A percentile compares a stretch with the other conserved stretches of the same genome.
These are phyloP conservation scores for Cercospora sp. DNA, from an alignment of 2,329 filamentous ascomycete genomes.

Conservation along the genomic window DNA sequence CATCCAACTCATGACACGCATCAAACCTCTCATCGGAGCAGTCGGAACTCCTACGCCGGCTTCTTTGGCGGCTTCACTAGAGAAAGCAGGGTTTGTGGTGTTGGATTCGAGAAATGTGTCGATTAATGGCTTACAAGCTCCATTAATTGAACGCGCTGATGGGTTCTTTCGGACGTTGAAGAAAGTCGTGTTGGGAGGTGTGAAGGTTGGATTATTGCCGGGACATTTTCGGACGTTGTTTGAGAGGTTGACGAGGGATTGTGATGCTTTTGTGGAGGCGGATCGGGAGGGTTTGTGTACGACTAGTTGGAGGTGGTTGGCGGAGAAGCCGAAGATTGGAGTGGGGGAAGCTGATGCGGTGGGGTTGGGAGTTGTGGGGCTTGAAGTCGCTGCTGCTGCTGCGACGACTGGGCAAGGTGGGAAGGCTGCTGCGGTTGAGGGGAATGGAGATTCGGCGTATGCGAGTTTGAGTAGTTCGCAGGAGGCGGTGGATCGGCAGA, in stretches of 20 bases:
- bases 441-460: slow-evolving; percentile 14
- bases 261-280: slow-evolving; percentile 35
- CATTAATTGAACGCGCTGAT: slow-evolving; percentile 33
- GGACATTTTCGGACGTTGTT: slow-evolving; percentile 34
- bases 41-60: slow-evolving; percentile 36
- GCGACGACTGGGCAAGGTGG: neutral
- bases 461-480: slow-evolving; percentile 20
- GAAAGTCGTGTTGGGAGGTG: slow-evolving; percentile 24
- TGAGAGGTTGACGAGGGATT: slow-evolving; percentile 33
- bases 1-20: slow-evolving; percentile 29
- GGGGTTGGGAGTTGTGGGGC: neutral
- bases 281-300: slow-evolving; percentile 32
- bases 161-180: slow-evolving; percentile 30
- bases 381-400: neutral
- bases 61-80: slow-evolving; percentile 27
- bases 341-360: neutral
- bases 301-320: slow-evolving; percentile 36
- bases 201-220: slow-evolving; percentile 31
- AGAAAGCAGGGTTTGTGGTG: slow-evolving; percentile 32
- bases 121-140: slow-evolving; percentile 34
- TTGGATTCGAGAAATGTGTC: slow-evolving; percentile 30
- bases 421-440: neutral
- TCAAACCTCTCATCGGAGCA: slow-evolving; percentile 37
- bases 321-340: slow-evolving; percentile 28
- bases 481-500: slow-evolving; percentile 13